phyloP scores from a whole-genome alignment of 768 basidiomycete species.

The Termitomyces sp. region DNA sequence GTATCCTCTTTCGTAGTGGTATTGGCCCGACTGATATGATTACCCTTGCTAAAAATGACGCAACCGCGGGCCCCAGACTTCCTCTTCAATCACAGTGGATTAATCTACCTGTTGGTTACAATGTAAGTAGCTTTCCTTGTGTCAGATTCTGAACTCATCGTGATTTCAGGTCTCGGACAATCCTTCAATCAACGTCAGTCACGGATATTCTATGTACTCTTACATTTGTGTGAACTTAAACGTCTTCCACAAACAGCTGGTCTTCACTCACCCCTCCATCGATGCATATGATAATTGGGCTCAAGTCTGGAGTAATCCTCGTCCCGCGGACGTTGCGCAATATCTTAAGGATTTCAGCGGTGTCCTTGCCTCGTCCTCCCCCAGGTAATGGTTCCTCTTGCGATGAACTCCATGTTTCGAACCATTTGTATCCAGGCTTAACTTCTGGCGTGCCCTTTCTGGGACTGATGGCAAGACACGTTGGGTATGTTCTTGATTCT shows the following conservation, averaged over 20 bases:
- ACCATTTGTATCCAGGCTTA: constrained; percentile 32
- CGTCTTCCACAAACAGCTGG: constrained; percentile 31
- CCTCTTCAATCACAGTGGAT: constrained; percentile 50
- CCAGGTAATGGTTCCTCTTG: constrained; percentile 31
- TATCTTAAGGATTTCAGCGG: constrained; percentile 50
- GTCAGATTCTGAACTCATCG: not conserved
- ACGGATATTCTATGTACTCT: not conserved
- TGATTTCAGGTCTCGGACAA: constrained; percentile 46
- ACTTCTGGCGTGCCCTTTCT: constrained; percentile 58
- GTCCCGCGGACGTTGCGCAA: constrained; percentile 51
- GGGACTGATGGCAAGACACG: constrained; percentile 44
- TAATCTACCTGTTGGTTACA: constrained; percentile 55
- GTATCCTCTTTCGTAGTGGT: constrained; percentile 57
- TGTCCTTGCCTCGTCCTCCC: constrained; percentile 53
- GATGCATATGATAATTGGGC: constrained; percentile 70
- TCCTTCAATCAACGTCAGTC: constrained; percentile 55
- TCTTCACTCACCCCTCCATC: constrained; percentile 60
- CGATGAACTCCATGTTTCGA: not conserved
- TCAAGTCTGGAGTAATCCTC: constrained; percentile 49
- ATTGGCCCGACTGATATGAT: constrained; percentile 62
- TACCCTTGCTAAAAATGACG: constrained; percentile 40
- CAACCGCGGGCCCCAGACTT: constrained; percentile 41
- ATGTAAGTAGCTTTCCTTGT: constrained; percentile 23
- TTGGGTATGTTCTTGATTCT: constrained; percentile 31
- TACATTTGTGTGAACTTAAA: not conserved